Base-by-base conservation (phyloP, 75 land plant genomes). In the Chamaecyparis obtusa region DNA sequence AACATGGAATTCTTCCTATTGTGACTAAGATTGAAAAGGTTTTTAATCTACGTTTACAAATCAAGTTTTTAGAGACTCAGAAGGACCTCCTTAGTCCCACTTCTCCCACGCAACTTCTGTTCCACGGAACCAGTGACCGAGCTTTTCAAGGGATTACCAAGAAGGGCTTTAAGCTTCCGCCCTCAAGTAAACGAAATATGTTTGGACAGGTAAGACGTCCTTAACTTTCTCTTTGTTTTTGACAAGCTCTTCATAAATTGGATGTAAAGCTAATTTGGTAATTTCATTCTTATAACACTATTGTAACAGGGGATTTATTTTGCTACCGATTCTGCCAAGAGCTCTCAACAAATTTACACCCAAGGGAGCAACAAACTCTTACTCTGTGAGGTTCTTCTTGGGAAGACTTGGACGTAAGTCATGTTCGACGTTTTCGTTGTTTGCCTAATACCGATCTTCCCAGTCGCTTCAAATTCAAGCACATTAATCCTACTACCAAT, bases 21-120 rank as follows among this genome's bases (percentile, higher is more conserved):
- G 88, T 88, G 32, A 88, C 89, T 0, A 88, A 87, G 60, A 88
- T 88, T 2, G n/a, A 88, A 7, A 88, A 43, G 64, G 79, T 87
- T 0, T 30, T 43, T 24, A 87, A 77, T 44, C 36, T 44, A 0
- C 78, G 9, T 60, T 88, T 87, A 37, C 89, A 79, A 48, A 57
- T 30, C 17, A 79, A 77, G 69, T 87, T 87, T 78, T 32, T 88
- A 32, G n/a, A 78, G 41, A 48, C 89, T 30, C 84, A 79, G 17
- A 87, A 8, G 55, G 84, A 88, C 14, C 71, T 88, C 4, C 14
- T 64, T 14, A 16, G 36, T 30, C 36, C 75, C 7, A 19, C 51
- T 41, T 21, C 27, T 56, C 44, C 30, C 54, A n/a, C 89, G 27
- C 87, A 88, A 33, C 49, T 87, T 56, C 89, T 88, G 15, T 88